Evolutionary conservation across 768 basidiomycete species (phyloP).

Genomic region (Hemileccinum rubropunctum): DNA sequence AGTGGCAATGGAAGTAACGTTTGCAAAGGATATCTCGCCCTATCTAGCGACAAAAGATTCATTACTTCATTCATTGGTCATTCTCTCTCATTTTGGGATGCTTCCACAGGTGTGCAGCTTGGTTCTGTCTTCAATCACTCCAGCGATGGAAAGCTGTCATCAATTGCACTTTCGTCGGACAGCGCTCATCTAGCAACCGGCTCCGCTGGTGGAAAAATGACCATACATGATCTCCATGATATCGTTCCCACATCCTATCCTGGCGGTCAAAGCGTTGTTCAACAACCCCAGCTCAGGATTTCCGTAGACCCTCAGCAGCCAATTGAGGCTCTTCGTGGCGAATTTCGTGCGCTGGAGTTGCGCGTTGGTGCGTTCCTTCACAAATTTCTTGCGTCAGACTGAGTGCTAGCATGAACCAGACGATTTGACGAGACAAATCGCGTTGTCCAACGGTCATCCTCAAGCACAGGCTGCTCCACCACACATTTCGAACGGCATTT

Average conservation of each 20-base stretch:
- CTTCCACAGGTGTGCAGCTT: constrained; percentile 8
- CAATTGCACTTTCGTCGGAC: constrained; percentile 10
- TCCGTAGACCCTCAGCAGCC: too few species aligned
- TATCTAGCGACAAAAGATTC: not conserved
- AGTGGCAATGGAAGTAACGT: not conserved
- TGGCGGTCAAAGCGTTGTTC: not conserved
- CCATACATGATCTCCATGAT: not conserved
- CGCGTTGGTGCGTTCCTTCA: not conserved
- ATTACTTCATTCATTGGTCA: constrained; percentile 1
- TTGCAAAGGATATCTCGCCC: not conserved
- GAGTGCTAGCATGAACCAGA: not conserved
- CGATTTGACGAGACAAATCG: not conserved
- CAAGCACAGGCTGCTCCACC: not conserved
- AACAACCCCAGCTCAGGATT: not conserved
- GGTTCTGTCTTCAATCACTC: constrained; percentile 4
- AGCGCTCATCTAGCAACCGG: constrained; percentile 4
- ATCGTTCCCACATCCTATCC: constrained; percentile 1
- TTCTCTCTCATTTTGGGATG: constrained; percentile 12
- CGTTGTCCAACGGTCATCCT: not conserved
- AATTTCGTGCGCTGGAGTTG: not conserved
- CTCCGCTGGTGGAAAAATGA: constrained; percentile 1
- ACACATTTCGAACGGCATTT: not conserved
- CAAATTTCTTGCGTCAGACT: not conserved
- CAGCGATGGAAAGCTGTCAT: not conserved
- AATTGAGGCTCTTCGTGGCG: not conserved